These are phyloP conservation scores for Raffaelea ambrosiae DNA, from an alignment of 2,329 filamentous ascomycete species.

Conservation along the genomic window DNA sequence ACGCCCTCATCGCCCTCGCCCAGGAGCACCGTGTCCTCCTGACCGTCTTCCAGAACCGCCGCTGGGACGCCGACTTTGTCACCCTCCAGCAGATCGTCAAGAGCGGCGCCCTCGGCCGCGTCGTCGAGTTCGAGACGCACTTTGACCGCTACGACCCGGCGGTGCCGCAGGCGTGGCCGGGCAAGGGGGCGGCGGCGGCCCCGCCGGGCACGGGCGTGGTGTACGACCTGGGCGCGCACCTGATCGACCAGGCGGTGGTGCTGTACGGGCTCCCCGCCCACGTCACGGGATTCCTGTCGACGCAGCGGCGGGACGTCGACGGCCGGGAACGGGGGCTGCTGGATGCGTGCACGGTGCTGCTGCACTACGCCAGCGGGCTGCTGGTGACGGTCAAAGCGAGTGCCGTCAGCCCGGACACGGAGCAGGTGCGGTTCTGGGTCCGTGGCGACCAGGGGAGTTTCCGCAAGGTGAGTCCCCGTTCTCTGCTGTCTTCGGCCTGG, in stretches of 20 bases:
- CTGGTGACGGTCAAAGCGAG: constrained; percentile 62
- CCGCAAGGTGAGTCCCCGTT: not conserved
- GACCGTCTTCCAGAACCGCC: constrained; percentile 67
- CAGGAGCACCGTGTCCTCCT: constrained; percentile 41
- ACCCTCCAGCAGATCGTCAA: constrained; percentile 56
- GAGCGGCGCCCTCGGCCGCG: constrained; percentile 54
- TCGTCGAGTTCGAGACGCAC: constrained; percentile 71
- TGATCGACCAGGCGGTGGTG: constrained; percentile 63
- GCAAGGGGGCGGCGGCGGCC: constrained; percentile 40
- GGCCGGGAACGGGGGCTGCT: constrained; percentile 29
- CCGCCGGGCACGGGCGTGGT: constrained; percentile 51
- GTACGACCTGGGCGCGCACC: constrained; percentile 66
- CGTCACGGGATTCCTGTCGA: constrained; percentile 61
- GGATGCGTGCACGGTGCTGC: constrained; percentile 53
- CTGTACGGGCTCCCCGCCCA: constrained; percentile 42
- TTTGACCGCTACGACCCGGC: constrained; percentile 66
- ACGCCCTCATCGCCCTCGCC: constrained; percentile 50
- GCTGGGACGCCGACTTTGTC: constrained; percentile 71
- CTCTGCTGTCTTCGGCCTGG: too few relatives aligned
- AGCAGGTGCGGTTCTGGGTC: constrained; percentile 70
- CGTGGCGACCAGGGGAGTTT: constrained; percentile 60
- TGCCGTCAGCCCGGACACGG: constrained; percentile 58
- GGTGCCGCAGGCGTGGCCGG: constrained; percentile 57
- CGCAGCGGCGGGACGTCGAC: constrained; percentile 43
- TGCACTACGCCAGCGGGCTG: constrained; percentile 56